phyloP scores from a whole-genome alignment of 805 yeast species.

The Hanseniaspora singularis region DNA sequence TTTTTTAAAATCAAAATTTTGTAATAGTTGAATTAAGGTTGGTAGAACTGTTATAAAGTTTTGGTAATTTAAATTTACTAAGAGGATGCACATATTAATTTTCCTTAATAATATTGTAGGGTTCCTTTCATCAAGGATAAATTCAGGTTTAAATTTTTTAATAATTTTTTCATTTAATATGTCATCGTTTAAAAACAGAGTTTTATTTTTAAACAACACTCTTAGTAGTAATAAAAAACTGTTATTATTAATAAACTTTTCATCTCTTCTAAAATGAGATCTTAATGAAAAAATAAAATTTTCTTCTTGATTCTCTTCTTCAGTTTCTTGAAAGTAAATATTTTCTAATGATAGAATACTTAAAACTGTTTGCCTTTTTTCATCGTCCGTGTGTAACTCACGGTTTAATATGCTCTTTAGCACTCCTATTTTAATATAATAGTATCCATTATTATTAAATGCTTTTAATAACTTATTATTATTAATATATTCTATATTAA shows the following conservation, averaged over 20 bases:
- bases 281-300: conserved; percentile 6
- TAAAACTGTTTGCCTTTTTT: neutral
- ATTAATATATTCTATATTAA: neutral
- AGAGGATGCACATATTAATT: conserved; percentile 9
- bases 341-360: neutral
- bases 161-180: neutral
- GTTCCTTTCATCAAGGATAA: neutral
- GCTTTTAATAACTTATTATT: neutral
- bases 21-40: neutral
- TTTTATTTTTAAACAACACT: neutral
- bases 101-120: neutral
- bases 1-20: neutral
- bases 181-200: neutral
- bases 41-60: neutral
- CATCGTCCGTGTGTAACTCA: neutral
- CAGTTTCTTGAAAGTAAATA: neutral
- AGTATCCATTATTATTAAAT: neutral
- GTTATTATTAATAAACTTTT: neutral
- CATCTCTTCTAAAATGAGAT: neutral
- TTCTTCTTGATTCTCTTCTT: neutral
- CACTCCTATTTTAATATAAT: neutral
- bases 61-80: neutral
- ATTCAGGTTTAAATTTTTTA: neutral
- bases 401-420: neutral
- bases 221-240: neutral